Conservation (phyloP, 2,329 filamentous ascomycete genomes). For the Diaporthe velutina region DNA sequence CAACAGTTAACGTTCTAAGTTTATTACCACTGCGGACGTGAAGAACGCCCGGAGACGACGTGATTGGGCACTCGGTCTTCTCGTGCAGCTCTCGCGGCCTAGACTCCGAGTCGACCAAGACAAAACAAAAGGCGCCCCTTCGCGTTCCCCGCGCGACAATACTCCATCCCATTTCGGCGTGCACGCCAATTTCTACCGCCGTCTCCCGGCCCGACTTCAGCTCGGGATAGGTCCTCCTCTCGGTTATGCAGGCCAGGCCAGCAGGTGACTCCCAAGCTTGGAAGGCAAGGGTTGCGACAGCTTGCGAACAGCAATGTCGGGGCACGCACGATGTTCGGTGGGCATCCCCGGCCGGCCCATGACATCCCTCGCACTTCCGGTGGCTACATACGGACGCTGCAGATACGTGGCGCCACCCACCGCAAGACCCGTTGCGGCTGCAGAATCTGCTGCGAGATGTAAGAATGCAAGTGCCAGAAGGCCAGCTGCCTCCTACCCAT, state of each 20-base stretch:
- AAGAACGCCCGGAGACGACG: neutral
- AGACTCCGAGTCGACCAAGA: neutral
- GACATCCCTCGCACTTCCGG: neutral
- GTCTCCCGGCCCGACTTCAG: conserved; percentile 20
- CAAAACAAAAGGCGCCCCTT: conserved; percentile 9
- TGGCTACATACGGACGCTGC: neutral
- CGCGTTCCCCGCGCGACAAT: conserved; percentile 11
- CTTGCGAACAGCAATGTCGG: conserved; percentile 2
- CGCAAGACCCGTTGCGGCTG: neutral
- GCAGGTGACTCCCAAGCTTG: conserved; percentile 1
- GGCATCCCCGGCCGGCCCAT: neutral
- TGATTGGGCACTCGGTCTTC: neutral
- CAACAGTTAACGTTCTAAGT: too few relatives aligned
- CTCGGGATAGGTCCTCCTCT: conserved; percentile 8
- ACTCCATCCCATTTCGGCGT: conserved; percentile 26
- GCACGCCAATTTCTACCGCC: conserved; percentile 22
- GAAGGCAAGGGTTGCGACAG: neutral
- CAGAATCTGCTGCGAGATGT: conserved; percentile 23
- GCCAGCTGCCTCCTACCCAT: neutral
- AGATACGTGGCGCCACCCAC: conserved; percentile 17
- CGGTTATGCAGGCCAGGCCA: conserved; percentile 7
- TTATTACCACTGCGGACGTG: too few relatives aligned
- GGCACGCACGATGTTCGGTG: neutral
- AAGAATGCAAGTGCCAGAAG: neutral
- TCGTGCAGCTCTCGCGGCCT: neutral